These are phyloP conservation scores for Diospyros kaki DNA, from an alignment of 148 eudicot genomes.

Conservation along the genomic window DNA sequence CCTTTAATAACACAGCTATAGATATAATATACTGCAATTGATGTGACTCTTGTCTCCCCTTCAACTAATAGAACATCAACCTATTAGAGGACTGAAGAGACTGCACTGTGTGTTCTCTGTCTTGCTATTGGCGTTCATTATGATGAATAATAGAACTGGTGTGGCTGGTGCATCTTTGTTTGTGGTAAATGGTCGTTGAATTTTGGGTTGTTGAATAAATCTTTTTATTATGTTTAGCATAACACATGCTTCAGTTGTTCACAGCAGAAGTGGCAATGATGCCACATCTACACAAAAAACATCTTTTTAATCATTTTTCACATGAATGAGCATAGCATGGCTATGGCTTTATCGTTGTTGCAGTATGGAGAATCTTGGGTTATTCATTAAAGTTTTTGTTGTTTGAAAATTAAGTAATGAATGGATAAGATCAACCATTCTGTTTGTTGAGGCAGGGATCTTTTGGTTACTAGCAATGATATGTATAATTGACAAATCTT, in stretches of 20 bases:
- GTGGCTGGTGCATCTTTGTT: conserved; percentile 1
- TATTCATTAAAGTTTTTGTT: background rate
- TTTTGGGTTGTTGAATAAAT: background rate
- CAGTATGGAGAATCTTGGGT: background rate
- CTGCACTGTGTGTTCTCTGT: background rate
- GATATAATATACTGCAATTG: background rate
- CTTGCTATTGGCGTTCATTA: background rate
- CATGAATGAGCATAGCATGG: background rate
- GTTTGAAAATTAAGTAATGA: background rate
- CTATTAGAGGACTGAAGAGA: background rate
- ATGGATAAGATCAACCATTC: background rate
- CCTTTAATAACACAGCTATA: too few relatives aligned
- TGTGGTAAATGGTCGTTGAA: background rate
- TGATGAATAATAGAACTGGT: background rate
- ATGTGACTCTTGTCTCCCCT: background rate
- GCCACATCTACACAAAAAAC: background rate
- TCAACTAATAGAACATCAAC: background rate
- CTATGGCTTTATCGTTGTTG: background rate
- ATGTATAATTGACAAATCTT: background rate
- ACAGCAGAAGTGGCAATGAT: conserved; percentile 2
- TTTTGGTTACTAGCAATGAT: background rate
- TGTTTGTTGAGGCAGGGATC: conserved; percentile 2
- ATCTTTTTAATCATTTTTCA: background rate
- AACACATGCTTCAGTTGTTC: background rate
- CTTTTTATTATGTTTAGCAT: background rate